phyloP scores from a whole-genome alignment of 805 yeast species.

The Yarrowia deformans region DNA sequence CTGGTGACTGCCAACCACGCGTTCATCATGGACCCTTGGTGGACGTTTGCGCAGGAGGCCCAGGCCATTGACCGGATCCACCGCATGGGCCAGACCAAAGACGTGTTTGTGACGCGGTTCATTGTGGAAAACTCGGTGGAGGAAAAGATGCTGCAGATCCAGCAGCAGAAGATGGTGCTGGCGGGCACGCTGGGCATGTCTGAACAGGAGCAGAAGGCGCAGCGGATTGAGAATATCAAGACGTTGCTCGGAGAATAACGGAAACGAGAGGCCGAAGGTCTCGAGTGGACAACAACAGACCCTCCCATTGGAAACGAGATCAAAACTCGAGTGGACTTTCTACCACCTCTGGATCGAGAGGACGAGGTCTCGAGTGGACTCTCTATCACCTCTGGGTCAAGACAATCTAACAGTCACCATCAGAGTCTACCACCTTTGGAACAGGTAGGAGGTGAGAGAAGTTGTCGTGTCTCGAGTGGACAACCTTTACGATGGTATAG shows the following conservation, averaged over 20 bases:
- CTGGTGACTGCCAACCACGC: conserved; percentile 85
- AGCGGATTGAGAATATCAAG: conserved; percentile 51
- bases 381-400: no score
- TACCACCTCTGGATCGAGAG: no score
- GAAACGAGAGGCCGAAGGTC: no score
- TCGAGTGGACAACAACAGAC: no score
- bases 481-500: no score
- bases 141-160: conserved; percentile 85
- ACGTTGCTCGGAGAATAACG: conserved; percentile 47
- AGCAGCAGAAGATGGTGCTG: conserved; percentile 68
- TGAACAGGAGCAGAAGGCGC: conserved; percentile 51
- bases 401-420: no score
- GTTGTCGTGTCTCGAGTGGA: no score
- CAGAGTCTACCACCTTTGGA: no score
- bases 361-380: no score
- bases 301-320: no score
- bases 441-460: no score
- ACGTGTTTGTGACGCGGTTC: conserved; percentile 78
- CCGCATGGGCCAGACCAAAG: conserved; percentile 81
- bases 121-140: conserved; percentile 85
- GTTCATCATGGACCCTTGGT: conserved; percentile 95
- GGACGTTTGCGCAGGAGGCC: conserved; percentile 91
- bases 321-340: no score
- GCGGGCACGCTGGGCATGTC: conserved; percentile 50
- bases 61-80: conserved; percentile 93